Conservation (phyloP, 208 protist species). For the Novymonas esmeraldas region DNA sequence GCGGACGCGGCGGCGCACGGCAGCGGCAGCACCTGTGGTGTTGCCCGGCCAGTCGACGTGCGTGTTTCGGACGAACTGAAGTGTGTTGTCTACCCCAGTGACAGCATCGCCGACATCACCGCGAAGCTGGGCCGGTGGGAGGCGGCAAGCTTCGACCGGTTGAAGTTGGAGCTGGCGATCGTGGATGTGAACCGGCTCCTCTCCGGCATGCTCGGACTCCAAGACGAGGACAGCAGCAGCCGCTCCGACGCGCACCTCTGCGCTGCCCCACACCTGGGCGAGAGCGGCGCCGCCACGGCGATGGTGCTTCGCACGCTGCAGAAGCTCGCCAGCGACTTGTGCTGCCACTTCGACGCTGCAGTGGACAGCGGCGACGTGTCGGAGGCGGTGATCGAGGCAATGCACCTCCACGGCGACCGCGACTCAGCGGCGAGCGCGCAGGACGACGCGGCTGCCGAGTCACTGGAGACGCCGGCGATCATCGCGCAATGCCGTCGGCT, state of each 20-base stretch:
- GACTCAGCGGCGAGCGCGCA: slow-evolving; percentile 8
- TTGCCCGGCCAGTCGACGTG: slow-evolving; percentile 46
- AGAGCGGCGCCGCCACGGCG: slow-evolving; percentile 31
- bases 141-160: slow-evolving; percentile 73
- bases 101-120: slow-evolving; percentile 76
- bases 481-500: slow-evolving; percentile 47
- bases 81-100: slow-evolving; percentile 69
- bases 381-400: slow-evolving; percentile 5
- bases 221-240: slow-evolving; percentile 21
- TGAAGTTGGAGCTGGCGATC: slow-evolving; percentile 84
- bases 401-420: slow-evolving; percentile 7
- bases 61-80: slow-evolving; percentile 64
- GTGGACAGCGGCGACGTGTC: slow-evolving; percentile 13
- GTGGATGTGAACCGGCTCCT: slow-evolving; percentile 62
- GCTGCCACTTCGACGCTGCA: slow-evolving; percentile 35
- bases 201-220: slow-evolving; percentile 58
- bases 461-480: slow-evolving; percentile 27
- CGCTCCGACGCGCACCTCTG: slow-evolving; percentile 24
- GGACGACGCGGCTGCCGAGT: slow-evolving; percentile 17
- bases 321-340: slow-evolving; percentile 54
- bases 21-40: slow-evolving; percentile 73
- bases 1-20: slow-evolving; percentile 2
- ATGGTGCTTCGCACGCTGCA: slow-evolving; percentile 67
- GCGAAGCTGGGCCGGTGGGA: slow-evolving; percentile 78
- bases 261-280: slow-evolving; percentile 57